Base-by-base conservation (phyloP, 1,284 basidiomycete genomes). In the Cystobasidium slooffiae region DNA sequence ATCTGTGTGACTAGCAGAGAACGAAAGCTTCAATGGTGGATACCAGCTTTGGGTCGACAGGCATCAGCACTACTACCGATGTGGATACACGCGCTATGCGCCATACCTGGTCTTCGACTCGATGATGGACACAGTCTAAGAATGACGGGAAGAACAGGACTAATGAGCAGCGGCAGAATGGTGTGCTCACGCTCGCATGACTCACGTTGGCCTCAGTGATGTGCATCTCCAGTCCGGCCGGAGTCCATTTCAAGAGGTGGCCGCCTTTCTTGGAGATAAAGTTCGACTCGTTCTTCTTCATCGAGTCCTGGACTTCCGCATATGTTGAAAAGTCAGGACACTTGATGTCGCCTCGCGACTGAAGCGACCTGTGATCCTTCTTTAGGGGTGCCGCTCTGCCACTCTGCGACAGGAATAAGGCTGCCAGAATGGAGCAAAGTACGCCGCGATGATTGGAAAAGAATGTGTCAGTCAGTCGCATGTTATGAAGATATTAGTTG, bases 101-200 rank as follows among this genome's bases (percentile, higher is more conserved):
- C 51, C 31, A 31, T 31, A 53, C 51, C 51, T 53, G 9, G 12
- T 22, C n/a, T 22, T 53, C 3, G 51, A 53, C 24, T 53, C 51
- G 51, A 53, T 53, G 24, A 53, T 53, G n/a, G 51, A 20, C 51
- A 22, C 51, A 53, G 51, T 18, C 51, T 53, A n/a, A 52, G 18
- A 52, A 53, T 31, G 31, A 31, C 31, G 31, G 5, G 31, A 31
- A 31, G 31, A 31, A 31, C 31, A 5, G 31, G 31, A 31, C 31
- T 31, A 31, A 14, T 9, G n/a, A 18, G 51, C 16, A 9, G n/a
- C 51, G 5, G n/a, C 14, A 14, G 18, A 53, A 14, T 20, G n/a
- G n/a, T 20, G 4, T 14, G 51, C 9, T 53, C 10, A 9, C 9
- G 16, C 2, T 18, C 51, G 51, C n/a, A 20, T 20, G 10, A 53